Base-by-base conservation (phyloP, 1,284 basidiomycete genomes). In the Porphyrellus sp. region DNA sequence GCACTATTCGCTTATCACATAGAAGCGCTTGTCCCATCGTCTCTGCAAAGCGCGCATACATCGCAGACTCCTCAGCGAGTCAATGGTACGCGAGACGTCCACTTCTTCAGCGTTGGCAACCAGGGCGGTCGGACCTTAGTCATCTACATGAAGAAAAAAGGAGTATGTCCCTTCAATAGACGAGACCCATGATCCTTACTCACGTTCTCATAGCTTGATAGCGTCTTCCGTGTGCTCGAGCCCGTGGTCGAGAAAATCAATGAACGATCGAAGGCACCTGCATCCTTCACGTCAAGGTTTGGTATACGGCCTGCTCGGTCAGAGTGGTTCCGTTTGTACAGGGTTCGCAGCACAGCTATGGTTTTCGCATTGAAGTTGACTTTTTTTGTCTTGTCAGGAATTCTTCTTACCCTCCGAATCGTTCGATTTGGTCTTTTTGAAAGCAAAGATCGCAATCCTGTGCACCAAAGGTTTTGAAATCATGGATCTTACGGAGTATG, bases 381-480 rank as follows among this genome's bases (percentile, higher is more conserved):
- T 41, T 39, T 47, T 24, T 24, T 48, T n/a, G 15, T 41, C 21
- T 12, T 21, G 4, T 33, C 56, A 84, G 80, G 91, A 94, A 68
- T 98, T 98, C 74, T 93, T 92, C 78, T 76, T 97, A 43, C 89
- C 91, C 0, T 91, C 88, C 0, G 93, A 96, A 64, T 90, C 93
- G 0, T 89, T 84, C 57, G 89, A 91, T 61, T 77, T 98, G 45
- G 86, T 94, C 61, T 98, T 98, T 76, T 77, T 97, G 54, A 92
- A 92, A 67, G 86, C 89, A 25, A 91, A 88, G 72, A 86, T 99
- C 54, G 93, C 92, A 6, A 89, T 99, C 52, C 80, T 96, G 28
- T 95, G 93, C 61, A 82, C 89, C 3, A 93, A 91, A 64, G 93
- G 92, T n/a, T 96, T 98, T 63, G 92, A 96, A 73, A 96, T 98